Evolutionary conservation across 1,284 basidiomycete genomes (phyloP).

Genomic region (Pseudozyma tsukubaensis): DNA sequence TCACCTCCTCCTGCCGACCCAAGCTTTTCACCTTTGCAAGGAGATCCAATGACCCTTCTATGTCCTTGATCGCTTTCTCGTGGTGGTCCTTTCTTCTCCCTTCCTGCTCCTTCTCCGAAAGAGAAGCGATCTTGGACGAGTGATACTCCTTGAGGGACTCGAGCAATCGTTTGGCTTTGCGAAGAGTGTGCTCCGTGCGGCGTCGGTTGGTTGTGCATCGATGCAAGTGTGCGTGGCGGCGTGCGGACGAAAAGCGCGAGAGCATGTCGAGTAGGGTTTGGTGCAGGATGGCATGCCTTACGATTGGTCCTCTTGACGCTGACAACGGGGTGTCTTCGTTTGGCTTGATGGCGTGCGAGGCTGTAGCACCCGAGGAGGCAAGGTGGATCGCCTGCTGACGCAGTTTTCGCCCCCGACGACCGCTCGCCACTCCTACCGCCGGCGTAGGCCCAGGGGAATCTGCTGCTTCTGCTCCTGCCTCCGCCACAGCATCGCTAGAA

Average conservation of each 20-base stretch:
- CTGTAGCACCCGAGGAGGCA: neutral
- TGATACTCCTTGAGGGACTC: slow-evolving; percentile 1
- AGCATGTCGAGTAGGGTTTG: slow-evolving; percentile 14
- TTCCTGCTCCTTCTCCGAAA: neutral
- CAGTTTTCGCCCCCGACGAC: slow-evolving; percentile 21
- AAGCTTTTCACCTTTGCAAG: neutral
- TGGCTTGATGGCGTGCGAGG: neutral
- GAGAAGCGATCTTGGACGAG: neutral
- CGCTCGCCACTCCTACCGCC: slow-evolving; percentile 4
- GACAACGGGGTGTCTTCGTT: neutral
- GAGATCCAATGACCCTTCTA: neutral
- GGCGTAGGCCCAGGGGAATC: neutral
- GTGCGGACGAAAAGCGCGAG: slow-evolving; percentile 2
- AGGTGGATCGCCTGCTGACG: slow-evolving; percentile 7
- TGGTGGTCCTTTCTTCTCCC: neutral
- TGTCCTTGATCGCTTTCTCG: neutral
- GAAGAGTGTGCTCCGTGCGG: slow-evolving; percentile 23
- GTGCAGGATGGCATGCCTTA: slow-evolving; percentile 22
- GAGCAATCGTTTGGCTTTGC: slow-evolving; percentile 9
- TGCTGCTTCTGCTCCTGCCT: neutral
- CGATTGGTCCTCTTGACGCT: slow-evolving; percentile 1
- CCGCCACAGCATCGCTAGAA: neutral
- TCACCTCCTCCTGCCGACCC: neutral
- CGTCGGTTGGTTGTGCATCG: slow-evolving; percentile 20
- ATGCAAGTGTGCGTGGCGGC: slow-evolving; percentile 3